Conservation (phyloP, 345 rosid genomes). For the Rhodamnia rubescens region DNA sequence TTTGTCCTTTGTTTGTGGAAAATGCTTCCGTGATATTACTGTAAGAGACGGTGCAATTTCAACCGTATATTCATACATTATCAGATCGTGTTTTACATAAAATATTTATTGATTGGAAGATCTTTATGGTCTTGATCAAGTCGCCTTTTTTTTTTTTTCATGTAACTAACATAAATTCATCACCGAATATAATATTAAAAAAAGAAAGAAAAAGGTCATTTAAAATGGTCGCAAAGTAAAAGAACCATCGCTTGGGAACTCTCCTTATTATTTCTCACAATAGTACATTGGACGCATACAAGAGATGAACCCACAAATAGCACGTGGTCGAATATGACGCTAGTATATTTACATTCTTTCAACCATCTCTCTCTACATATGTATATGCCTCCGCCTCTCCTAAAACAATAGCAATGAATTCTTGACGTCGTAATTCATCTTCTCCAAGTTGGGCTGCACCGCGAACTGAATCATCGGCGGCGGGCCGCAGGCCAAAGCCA, state of each 20-base stretch:
- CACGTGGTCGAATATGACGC: not conserved
- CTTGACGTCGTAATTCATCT: constrained; percentile 69
- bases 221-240: not conserved
- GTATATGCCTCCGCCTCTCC: not conserved
- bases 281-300: not conserved
- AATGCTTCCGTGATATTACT: too few relatives aligned
- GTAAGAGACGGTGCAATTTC: too few relatives aligned
- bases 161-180: not conserved
- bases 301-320: not conserved
- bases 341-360: not conserved
- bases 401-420: constrained; percentile 61
- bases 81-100: too few relatives aligned
- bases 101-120: too few relatives aligned
- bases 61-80: too few relatives aligned
- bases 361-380: not conserved
- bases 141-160: not conserved
- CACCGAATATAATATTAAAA: not conserved
- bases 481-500: constrained; percentile 86
- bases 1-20: not conserved
- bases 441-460: constrained; percentile 86
- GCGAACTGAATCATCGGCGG: constrained; percentile 97
- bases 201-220: not conserved
- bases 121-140: too few relatives aligned
- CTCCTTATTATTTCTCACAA: not conserved
- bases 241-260: not conserved